Base-by-base conservation (phyloP, 2,329 filamentous ascomycete species). In the Aotearoamyces nothofagi region DNA sequence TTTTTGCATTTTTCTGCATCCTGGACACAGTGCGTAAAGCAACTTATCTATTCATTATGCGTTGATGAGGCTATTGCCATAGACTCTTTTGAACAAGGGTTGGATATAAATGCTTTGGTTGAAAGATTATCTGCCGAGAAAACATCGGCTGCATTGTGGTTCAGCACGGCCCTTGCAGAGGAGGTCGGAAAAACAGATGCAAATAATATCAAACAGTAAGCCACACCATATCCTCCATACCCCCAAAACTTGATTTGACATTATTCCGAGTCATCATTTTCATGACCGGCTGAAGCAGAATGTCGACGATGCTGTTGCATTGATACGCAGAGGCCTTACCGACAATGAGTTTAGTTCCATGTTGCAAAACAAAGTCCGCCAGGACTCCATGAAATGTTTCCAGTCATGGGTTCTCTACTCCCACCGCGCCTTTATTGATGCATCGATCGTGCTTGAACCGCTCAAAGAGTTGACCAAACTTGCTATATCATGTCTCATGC, bases 331-430 rank as follows among this genome's bases (percentile, higher is more conserved):
- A 22, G 42, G 40, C n/a, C 36, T 41, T 58, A 54, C 30, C 36
- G 55, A 30, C 44, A 51, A 17, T 42, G 58, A 4, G 14, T 57
- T 60, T 33, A 43, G 53, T 11, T 46, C 50, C 9, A 50, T 62
- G 6, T 38, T 57, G 6, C 47, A 56, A 26, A 60, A 49, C 11
- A 51, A 50, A 8, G 50, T 61, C 9, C 57, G 65, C 10, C 57
- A 60, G 37, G 70, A 76, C 38, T 57, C 66, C 8, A 63, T 78
- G 37, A 61, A 55, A 41, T 75, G 69, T 41, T 60, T 74, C 29
- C 70, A 79, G 74, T 66, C 75, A 4, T 87, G 79, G 78, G 64
- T 83, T 17, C 62, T 70, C 40, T 84, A 83, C 44, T 74, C 72
- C 4, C 77, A 83, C 42, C 65, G 69, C 17, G 61, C 67, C 15